These are phyloP conservation scores for Podospora pseudocomata DNA, from an alignment of 495 filamentous ascomycete species.

Conservation along the genomic window DNA sequence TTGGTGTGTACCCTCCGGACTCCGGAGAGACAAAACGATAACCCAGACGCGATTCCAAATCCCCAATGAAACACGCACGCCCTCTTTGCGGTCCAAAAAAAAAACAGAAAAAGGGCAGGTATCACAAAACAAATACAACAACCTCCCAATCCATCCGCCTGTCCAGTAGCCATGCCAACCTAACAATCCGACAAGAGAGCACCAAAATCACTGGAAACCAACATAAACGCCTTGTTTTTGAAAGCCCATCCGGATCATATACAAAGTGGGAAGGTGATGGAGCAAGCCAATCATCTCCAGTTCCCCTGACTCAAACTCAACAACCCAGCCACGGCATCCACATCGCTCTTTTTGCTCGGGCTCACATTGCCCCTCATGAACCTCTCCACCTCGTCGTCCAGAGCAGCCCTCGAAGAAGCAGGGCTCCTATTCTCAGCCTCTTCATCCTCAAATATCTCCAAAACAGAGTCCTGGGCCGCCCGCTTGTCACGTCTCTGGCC, in stretches of 20 bases:
- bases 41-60: background rate
- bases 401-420: background rate
- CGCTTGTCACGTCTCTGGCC: conserved; percentile 2
- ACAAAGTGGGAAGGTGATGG: background rate
- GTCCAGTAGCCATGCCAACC: background rate
- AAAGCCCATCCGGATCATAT: background rate
- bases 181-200: background rate
- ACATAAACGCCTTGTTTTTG: background rate
- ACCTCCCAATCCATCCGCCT: background rate
- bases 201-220: background rate
- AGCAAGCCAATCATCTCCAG: conserved; percentile 40
- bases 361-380: conserved; percentile 63
- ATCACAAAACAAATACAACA: background rate
- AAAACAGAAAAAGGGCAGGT: background rate
- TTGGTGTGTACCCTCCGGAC: background rate
- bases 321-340: conserved; percentile 75
- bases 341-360: conserved; percentile 60
- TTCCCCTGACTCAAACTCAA: conserved; percentile 64
- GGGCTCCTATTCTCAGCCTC: conserved; percentile 13
- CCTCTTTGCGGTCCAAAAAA: background rate
- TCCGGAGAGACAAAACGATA: background rate
- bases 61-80: background rate
- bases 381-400: conserved; percentile 55
- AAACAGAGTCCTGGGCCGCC: conserved; percentile 14
- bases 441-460: conserved; percentile 44